Evolutionary conservation across 805 yeast species (phyloP).

Genomic region (Starmerella tilneyi): DNA sequence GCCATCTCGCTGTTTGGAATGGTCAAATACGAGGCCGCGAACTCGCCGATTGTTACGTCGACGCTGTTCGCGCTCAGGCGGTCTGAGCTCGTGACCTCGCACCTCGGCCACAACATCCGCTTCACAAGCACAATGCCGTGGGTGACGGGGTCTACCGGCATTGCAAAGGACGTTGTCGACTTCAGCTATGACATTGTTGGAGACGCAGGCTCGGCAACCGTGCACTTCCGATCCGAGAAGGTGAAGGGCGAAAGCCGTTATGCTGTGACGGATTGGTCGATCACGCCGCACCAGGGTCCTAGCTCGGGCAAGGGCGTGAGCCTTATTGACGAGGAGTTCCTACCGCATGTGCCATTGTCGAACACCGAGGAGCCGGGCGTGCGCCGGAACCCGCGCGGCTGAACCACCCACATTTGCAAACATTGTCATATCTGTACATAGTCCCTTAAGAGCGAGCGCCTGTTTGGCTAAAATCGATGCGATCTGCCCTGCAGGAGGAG

Average conservation of each 20-base stretch:
- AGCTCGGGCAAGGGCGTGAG: constrained; percentile 31
- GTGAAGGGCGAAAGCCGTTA: constrained; percentile 49
- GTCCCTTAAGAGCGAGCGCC: no score
- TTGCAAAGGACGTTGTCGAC: constrained; percentile 71
- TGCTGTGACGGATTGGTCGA: constrained; percentile 52
- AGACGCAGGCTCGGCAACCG: constrained; percentile 42
- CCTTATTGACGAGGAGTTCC: constrained; percentile 40
- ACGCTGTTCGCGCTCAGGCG: constrained; percentile 78
- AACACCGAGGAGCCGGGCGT: constrained; percentile 20
- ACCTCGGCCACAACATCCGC: constrained; percentile 65
- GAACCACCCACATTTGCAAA: neutral
- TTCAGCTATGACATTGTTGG: constrained; percentile 65
- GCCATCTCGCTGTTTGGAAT: constrained; percentile 50
- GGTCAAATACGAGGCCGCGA: constrained; percentile 85
- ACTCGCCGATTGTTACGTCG: constrained; percentile 79
- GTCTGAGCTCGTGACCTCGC: constrained; percentile 49
- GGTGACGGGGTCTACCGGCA: constrained; percentile 76
- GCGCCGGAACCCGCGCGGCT: constrained; percentile 9
- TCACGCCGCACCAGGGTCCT: constrained; percentile 40
- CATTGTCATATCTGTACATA: neutral
- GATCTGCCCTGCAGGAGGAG: no score
- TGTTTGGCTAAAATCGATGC: no score
- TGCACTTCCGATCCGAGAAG: constrained; percentile 61
- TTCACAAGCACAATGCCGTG: constrained; percentile 74
- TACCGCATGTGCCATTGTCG: constrained; percentile 27